These are phyloP conservation scores for Citrus cavaleriei DNA, from an alignment of 345 rosid genomes.

Conservation along the genomic window DNA sequence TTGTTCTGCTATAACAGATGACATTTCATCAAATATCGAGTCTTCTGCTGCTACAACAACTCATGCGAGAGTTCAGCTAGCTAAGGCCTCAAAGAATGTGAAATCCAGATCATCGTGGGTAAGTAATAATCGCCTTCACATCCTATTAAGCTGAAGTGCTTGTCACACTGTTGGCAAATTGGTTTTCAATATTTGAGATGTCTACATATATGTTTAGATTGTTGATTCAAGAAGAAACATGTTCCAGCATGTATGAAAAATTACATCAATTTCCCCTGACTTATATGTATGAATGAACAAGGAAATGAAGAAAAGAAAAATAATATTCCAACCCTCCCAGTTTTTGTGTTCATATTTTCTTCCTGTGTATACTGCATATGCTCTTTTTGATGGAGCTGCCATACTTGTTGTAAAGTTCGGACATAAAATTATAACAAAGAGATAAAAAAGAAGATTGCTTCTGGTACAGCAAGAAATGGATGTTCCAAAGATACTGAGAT, in stretches of 20 bases:
- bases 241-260: not conserved
- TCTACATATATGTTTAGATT: not conserved
- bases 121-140: conserved; percentile 7
- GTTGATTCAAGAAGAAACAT: not conserved
- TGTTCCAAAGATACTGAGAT: not conserved
- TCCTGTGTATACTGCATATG: not conserved
- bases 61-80: conserved; percentile 51
- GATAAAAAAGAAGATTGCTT: not conserved
- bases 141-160: not conserved
- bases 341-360: not conserved
- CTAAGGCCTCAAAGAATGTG: conserved; percentile 51
- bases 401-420: not conserved
- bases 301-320: not conserved
- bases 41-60: conserved; percentile 43
- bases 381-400: not conserved
- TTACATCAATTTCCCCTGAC: not conserved
- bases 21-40: conserved; percentile 54
- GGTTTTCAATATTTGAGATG: not conserved
- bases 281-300: not conserved
- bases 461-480: not conserved
- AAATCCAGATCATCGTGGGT: conserved; percentile 64
- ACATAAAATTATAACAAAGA: not conserved
- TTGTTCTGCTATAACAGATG: conserved; percentile 36
- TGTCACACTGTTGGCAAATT: not conserved
- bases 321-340: not conserved